phyloP scores from a whole-genome alignment of 176 grass and related monocot species.

The Puya raimondii region DNA sequence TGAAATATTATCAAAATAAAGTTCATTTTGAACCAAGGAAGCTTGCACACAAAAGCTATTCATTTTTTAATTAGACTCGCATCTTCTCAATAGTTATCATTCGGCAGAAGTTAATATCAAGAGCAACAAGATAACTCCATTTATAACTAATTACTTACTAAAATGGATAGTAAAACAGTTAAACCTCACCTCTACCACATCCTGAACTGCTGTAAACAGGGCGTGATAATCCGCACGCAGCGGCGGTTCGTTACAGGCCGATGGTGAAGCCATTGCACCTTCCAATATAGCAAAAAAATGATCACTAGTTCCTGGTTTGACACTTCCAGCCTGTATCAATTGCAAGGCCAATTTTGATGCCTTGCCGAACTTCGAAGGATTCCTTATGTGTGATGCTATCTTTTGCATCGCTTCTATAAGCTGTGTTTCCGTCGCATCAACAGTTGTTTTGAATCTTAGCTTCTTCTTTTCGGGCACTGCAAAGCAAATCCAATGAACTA shows the following conservation, averaged over 20 bases:
- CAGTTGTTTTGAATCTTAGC: slow-evolving; percentile 72
- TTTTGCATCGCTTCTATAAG: slow-evolving; percentile 88
- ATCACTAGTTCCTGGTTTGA: slow-evolving; percentile 57
- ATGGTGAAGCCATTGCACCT: slow-evolving; percentile 66
- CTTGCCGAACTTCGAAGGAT: slow-evolving; percentile 82
- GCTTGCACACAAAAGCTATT: no score
- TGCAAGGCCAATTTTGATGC: slow-evolving; percentile 83
- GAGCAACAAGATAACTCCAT: background rate
- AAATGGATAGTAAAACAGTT: slow-evolving; percentile 2
- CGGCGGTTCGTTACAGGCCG: slow-evolving; percentile 53
- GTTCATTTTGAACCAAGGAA: no score
- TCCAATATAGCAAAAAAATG: slow-evolving; percentile 72
- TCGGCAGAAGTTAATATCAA: background rate
- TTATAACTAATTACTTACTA: background rate
- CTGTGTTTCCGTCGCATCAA: slow-evolving; percentile 76
- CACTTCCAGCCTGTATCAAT: slow-evolving; percentile 72
- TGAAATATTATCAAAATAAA: no score
- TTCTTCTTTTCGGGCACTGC: slow-evolving; percentile 49
- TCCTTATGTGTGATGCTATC: slow-evolving; percentile 83
- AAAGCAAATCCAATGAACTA: background rate
- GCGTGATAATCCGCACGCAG: slow-evolving; percentile 51
- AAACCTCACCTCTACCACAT: slow-evolving; percentile 57
- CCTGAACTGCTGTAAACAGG: slow-evolving; percentile 52
- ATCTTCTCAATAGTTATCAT: no score
- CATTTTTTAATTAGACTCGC: no score